A percentile compares a stretch with the other conserved stretches of the same genome.
Conservation (phyloP, 139 green algal species). For the Tetraselmis chui region DNA sequence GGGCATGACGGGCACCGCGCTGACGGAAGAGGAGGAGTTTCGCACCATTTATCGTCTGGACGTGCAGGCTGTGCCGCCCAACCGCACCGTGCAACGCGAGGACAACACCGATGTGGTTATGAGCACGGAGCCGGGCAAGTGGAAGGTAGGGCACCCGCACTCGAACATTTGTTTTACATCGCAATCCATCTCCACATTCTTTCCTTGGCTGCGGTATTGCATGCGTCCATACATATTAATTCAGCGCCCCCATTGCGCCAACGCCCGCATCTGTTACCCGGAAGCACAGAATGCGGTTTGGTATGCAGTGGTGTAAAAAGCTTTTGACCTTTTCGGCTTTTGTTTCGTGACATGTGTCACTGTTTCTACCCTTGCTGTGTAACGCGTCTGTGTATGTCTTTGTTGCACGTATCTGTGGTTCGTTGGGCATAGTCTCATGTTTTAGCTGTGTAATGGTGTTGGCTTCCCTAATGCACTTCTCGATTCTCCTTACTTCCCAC, state of each 20-base stretch:
- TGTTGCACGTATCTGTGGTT: too few relatives aligned
- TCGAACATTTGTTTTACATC: neutral
- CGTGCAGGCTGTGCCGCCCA: slow-evolving; percentile 74
- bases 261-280: too few relatives aligned
- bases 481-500: too few relatives aligned
- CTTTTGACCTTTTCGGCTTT: too few relatives aligned
- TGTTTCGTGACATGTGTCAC: too few relatives aligned
- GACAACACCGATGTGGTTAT: slow-evolving; percentile 69
- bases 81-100: slow-evolving; percentile 44
- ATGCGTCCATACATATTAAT: neutral
- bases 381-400: too few relatives aligned
- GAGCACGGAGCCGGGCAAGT: slow-evolving; percentile 67
- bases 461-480: too few relatives aligned
- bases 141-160: slow-evolving; percentile 46
- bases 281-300: neutral
- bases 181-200: neutral
- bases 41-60: slow-evolving; percentile 45
- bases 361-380: too few relatives aligned
- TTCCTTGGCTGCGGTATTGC: neutral
- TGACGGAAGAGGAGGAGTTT: slow-evolving; percentile 44
- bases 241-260: too few relatives aligned
- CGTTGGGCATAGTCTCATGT: too few relatives aligned
- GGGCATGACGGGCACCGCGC: slow-evolving; percentile 34
- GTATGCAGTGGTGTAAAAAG: too few relatives aligned
- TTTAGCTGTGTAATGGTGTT: too few relatives aligned